Evolutionary conservation across 352 stramenopile genomes (phyloP), one percentile per base, ranked within the genome.

Genomic region (Peronosclerospora sorghi): DNA sequence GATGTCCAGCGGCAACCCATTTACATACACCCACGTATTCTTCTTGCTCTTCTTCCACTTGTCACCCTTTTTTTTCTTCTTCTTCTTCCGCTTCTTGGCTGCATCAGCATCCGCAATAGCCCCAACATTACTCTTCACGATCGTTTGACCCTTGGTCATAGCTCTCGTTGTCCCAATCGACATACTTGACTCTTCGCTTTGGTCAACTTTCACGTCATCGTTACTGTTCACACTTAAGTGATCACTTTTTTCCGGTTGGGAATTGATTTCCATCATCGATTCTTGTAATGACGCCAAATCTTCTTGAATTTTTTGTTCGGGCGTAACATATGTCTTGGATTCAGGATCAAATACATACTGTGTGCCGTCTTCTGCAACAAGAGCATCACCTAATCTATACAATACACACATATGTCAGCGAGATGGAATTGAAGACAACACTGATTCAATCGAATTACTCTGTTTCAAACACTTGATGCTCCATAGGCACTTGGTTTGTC

Each of bases 1-100:
- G 8, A 91, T 63, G 49, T 98, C 86, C 6, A 82, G 48, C n/a
- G 95, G 95, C 24, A 98, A 65, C 14, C 94, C 93, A 26, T 94
- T 95, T 20, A 98, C 76, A 51, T 98, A 98, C 14, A 97, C 82
- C 94, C 94, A 98, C 50, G 84, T 95, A 40, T 92, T 91, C 3
- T 54, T 72, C 62, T 95, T 96, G 39, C 62, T 76, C 24, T 71
- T 66, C 48, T 86, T 87, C 74, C 65, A 84, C 53, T 84, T 81
- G 15, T 91, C 72, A 21, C 59, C 83, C 26, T 93, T 81, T 37
- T 82, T 76, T 36, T 83, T 84, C 15, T 88, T 85, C 48, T 88
- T 94, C 45, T 76, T 81, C 36, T 77, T 89, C 14, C 47, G 54
- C 49, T 81, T 84, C 36, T 69, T 68, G 32, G 32, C 61, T 42